Base-by-base conservation (phyloP, 1,139 yeast species). In the Pichia sp. region DNA sequence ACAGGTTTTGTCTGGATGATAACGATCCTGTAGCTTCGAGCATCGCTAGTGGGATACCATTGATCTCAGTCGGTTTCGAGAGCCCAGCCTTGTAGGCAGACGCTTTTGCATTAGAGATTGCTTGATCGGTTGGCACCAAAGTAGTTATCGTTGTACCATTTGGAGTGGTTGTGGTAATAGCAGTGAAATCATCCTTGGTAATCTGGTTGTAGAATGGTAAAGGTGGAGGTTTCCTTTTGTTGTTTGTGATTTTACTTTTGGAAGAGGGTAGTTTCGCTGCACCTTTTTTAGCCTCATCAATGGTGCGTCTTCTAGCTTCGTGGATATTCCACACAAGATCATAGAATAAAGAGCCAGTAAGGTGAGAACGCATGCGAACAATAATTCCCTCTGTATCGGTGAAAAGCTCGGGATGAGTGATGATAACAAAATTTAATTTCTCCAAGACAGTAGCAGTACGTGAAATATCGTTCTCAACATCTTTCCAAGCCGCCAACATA, bases 271-370 rank as follows among this genome's bases (percentile, higher is more conserved):
- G 50, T 8, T 51, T 53, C 16, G 54, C 54, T 18, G 52, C 47
- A 21, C 37, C 44, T 7, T 41, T 41, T 26, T 59, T 58, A 18
- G 58, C 53, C 61, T 63, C 57, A 2, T 73, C 73, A 49, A 80
- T 67, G 18, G 84, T 82, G 55, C 96, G 73, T 65, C 97, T 75
- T 66, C 96, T 75, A 0, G 96, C 96, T 65, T 91, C 97, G 67
- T 91, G 97, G 47, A 91, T 87, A 65, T 96, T 87, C 93, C 96
- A 90, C 19, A 91, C 93, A 53, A 91, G 75, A 68, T 91, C 98
- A 66, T 91, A 91, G 63, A 91, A 91, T 52, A 91, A 70, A 0
- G 96, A 89, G 0, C 95, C 96, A 0, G 96, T 87, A 61, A 91
- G 74, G 69, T 91, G 98, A 0, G 96, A 87, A 62, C 97, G 77